These are phyloP conservation scores for Aphanomyces euteiches DNA, from an alignment of 352 stramenopile genomes.

Conservation along the genomic window DNA sequence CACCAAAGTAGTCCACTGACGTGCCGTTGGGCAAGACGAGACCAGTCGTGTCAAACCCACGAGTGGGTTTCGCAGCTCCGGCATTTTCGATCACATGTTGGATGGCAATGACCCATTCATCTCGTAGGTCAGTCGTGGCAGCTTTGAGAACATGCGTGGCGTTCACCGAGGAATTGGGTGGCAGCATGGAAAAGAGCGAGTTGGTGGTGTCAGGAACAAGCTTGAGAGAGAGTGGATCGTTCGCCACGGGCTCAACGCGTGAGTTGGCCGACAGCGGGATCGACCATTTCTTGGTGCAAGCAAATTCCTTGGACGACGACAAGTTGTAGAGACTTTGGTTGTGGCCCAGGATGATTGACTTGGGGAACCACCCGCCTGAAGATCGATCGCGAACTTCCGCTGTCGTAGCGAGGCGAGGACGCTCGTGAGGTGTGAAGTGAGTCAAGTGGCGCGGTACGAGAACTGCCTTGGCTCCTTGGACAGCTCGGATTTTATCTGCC, in stretches of 20 bases:
- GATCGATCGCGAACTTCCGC: constrained; percentile 73
- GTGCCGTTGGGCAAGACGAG: constrained; percentile 56
- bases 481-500: too few species aligned
- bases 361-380: constrained; percentile 70
- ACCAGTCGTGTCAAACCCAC: constrained; percentile 1
- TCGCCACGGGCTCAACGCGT: constrained; percentile 54
- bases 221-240: constrained; percentile 77
- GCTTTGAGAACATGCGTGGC: constrained; percentile 52
- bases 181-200: neutral
- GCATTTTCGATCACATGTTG: constrained; percentile 1
- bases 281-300: constrained; percentile 65
- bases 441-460: too few species aligned
- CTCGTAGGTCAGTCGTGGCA: constrained; percentile 52
- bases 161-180: neutral
- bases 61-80: neutral
- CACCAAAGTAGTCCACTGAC: constrained; percentile 76
- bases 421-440: constrained; percentile 61
- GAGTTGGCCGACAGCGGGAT: constrained; percentile 50
- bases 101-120: constrained; percentile 55
- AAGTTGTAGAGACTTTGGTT: constrained; percentile 62
- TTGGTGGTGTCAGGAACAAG: constrained; percentile 46
- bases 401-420: constrained; percentile 60
- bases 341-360: constrained; percentile 66
- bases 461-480: too few species aligned
- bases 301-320: constrained; percentile 55